Conservation (phyloP, 1,284 basidiomycete genomes). For the Ceratorhiza oryzae-sativae region DNA sequence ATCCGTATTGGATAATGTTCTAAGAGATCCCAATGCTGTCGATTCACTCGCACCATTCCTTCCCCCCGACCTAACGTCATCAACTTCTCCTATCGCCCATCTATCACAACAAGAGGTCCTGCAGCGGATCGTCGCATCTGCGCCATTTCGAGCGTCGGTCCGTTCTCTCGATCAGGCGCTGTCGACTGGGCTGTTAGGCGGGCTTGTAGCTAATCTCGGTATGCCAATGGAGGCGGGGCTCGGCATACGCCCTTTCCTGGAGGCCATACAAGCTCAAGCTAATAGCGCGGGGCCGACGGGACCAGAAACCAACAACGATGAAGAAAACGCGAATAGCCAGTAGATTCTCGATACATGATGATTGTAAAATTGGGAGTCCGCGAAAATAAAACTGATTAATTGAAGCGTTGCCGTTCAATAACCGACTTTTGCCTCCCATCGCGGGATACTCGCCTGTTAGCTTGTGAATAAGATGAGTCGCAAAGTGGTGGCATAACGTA, state of each 20-base stretch:
- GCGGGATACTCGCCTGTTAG: conserved; percentile 52
- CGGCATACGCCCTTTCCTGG: conserved; percentile 72
- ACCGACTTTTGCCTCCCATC: conserved; percentile 51
- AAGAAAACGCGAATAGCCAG: conserved; percentile 44
- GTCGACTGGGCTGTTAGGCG: conserved; percentile 73
- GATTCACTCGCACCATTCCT: conserved; percentile 76
- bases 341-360: conserved; percentile 39
- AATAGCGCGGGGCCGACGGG: conserved; percentile 50
- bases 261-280: conserved; percentile 77
- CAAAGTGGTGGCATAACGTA: conserved; percentile 51
- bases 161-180: conserved; percentile 77
- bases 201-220: conserved; percentile 73
- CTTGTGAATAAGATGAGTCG: not conserved
- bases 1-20: conserved; percentile 69
- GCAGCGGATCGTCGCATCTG: conserved; percentile 61
- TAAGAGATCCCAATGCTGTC: conserved; percentile 64
- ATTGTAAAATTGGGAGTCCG: not conserved
- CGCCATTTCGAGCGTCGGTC: conserved; percentile 68
- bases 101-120: conserved; percentile 57
- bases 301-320: conserved; percentile 1
- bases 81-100: conserved; percentile 57
- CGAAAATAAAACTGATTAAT: conserved; percentile 10
- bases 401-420: conserved; percentile 43
- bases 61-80: conserved; percentile 71
- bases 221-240: conserved; percentile 79